Evolutionary conservation across 805 yeast genomes (phyloP), one percentile per base, ranked within the genome.

Genomic region (Barnettozyma pratensis): DNA sequence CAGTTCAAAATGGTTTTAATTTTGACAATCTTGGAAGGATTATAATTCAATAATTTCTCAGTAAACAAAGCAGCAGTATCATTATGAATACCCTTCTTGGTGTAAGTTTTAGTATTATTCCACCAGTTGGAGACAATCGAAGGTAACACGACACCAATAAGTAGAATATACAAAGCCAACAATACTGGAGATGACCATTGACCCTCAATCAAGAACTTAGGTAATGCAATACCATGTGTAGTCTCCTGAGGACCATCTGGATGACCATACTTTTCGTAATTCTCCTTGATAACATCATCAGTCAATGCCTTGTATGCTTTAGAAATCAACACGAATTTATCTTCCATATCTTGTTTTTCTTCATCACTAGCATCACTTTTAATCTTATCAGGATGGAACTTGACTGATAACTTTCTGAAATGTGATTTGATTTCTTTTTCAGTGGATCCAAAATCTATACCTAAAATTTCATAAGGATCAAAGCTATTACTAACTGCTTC

Each of bases 221-320:
- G 99, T 55, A 94, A 70, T 0, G 98, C 99, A 66, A 94, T 90
- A 53, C 99, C 99, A 64, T 89, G 97, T 25, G 85, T 72, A 19
- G 85, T 76, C 29, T 87, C 87, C 67, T 88, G 96, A 39, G 96
- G 96, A 39, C 99, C 99, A 70, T 94, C 99, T 5, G 99, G 99
- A 64, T 95, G 96, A 44, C 99, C 99, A 61, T 85, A 94, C 58
- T 80, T 83, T 59, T 84, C 71, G 65, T 79, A 90, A 64, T 94
- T 94, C 57, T 87, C 87, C 59, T 81, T 85, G 4, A 87, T 81
- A 9, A 74, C 76, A 57, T 88, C 97, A 67, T 94, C 98, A 11
- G 99, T 95, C 54, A 94, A 77, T 0, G 99, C 88, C 67, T 90
- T 87, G 70, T 95, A 90, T 28, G 99, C 99, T 67, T 87, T 87